These are phyloP conservation scores for Barbarea vulgaris DNA, from an alignment of 345 rosid genomes.

Conservation along the genomic window DNA sequence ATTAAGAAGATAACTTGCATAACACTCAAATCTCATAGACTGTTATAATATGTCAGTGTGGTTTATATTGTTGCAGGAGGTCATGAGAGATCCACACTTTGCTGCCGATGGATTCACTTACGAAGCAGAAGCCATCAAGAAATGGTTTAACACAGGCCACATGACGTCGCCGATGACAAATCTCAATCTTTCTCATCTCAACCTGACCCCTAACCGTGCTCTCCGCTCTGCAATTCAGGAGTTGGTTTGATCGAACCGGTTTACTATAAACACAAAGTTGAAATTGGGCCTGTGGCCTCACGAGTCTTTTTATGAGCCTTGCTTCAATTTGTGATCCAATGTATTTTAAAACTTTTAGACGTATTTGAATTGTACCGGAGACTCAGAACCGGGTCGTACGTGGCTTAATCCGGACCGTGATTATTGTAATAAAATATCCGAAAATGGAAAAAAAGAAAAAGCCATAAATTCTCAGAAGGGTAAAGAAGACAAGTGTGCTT, in stretches of 20 bases:
- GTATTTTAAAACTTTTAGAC: too few species aligned
- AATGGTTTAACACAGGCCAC: slow-evolving; percentile 61
- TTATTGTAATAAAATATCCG: neutral
- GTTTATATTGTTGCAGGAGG: slow-evolving; percentile 15
- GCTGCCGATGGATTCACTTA: slow-evolving; percentile 79
- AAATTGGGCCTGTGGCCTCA: neutral
- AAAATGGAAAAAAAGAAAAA: neutral
- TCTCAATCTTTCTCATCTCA: slow-evolving; percentile 43
- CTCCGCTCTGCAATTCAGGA: slow-evolving; percentile 69
- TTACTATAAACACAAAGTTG: neutral
- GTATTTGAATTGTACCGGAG: neutral
- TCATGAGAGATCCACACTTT: slow-evolving; percentile 65
- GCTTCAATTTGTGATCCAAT: neutral
- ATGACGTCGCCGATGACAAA: slow-evolving; percentile 63
- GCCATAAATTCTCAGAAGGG: neutral
- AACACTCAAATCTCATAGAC: neutral
- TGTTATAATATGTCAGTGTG: neutral
- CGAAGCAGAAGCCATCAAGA: slow-evolving; percentile 54
- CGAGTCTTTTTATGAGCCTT: neutral
- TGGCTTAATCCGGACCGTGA: slow-evolving; percentile 9
- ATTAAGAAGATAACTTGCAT: neutral
- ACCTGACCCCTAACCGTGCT: slow-evolving; percentile 57
- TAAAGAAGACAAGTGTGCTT: slow-evolving; percentile 28
- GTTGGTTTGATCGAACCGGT: slow-evolving; percentile 36
- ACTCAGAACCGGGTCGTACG: slow-evolving; percentile 1